phyloP scores from a whole-genome alignment of 495 filamentous ascomycete genomes.

The Cercophora newfieldiana region DNA sequence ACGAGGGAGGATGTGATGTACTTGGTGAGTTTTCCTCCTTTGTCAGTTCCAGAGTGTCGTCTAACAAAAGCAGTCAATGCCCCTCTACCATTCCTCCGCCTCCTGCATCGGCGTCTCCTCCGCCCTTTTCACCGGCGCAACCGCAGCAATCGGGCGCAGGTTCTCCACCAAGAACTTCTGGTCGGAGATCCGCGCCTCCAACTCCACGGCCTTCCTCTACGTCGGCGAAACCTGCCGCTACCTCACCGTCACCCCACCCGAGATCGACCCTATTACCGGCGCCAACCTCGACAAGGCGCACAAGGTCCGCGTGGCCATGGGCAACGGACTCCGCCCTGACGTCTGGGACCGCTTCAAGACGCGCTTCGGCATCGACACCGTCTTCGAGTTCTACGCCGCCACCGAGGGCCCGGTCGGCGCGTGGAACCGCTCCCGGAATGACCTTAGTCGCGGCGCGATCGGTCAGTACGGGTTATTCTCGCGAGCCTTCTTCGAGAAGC shows the following conservation, averaged over 20 bases:
- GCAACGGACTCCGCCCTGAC: conserved; percentile 89
- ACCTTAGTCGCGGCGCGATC: conserved; percentile 74
- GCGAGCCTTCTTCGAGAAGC: conserved; percentile 48
- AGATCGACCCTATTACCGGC: conserved; percentile 63
- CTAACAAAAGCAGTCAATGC: conserved; percentile 71
- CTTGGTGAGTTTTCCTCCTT: conserved; percentile 54
- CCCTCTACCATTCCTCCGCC: conserved; percentile 88
- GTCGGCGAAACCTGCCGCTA: conserved; percentile 95
- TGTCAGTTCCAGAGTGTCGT: background rate
- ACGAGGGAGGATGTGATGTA: conserved; percentile 68
- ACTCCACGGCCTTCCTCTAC: conserved; percentile 87
- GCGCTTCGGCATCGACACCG: conserved; percentile 76
- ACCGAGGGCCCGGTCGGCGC: conserved; percentile 74
- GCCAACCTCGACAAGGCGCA: conserved; percentile 76
- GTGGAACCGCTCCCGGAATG: conserved; percentile 75
- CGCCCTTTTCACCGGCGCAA: conserved; percentile 56
- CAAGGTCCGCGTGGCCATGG: conserved; percentile 73
- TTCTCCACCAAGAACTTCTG: conserved; percentile 86
- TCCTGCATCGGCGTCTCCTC: conserved; percentile 64
- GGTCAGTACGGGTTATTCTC: conserved; percentile 71
- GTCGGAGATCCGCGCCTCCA: conserved; percentile 66
- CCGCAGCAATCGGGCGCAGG: conserved; percentile 71
- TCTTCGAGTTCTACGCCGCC: conserved; percentile 87
- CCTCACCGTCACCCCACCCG: conserved; percentile 70
- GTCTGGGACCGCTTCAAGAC: conserved; percentile 86